These are phyloP conservation scores for Trichoderma reesei DNA, from an alignment of 495 filamentous ascomycete species.

Conservation along the genomic window DNA sequence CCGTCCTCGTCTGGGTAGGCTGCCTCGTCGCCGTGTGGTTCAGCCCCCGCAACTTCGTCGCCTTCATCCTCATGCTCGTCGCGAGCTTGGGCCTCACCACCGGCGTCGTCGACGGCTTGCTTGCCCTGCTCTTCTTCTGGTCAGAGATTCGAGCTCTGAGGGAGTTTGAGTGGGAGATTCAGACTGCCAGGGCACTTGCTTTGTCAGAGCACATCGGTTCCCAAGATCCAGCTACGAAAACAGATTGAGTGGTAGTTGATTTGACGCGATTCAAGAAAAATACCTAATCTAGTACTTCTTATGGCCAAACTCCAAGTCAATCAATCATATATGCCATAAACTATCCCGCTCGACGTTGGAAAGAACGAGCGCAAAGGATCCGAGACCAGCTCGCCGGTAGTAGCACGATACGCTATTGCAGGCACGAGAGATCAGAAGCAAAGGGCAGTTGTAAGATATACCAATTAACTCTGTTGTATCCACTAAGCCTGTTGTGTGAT, in stretches of 20 bases:
- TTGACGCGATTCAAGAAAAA: background rate
- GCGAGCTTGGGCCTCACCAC: constrained; percentile 65
- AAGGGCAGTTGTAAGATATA: background rate
- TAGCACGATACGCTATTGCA: too few species aligned
- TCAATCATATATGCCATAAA: too few species aligned
- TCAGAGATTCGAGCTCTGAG: constrained; percentile 74
- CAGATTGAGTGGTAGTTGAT: too few species aligned
- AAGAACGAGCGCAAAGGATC: too few species aligned
- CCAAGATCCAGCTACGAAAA: background rate
- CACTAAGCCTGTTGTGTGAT: background rate
- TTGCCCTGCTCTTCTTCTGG: constrained; percentile 77
- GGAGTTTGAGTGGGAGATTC: constrained; percentile 93
- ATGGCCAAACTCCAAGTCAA: too few species aligned
- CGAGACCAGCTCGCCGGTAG: too few species aligned
- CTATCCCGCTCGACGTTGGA: too few species aligned
- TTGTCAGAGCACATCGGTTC: constrained; percentile 15
- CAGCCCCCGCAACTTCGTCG: constrained; percentile 59
- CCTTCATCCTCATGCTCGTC: constrained; percentile 71
- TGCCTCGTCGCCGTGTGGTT: constrained; percentile 83
- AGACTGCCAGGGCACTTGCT: constrained; percentile 45
- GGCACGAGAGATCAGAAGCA: too few species aligned
- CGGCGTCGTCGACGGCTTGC: constrained; percentile 72
- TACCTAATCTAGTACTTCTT: too few species aligned
- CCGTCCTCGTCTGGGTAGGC: constrained; percentile 52
- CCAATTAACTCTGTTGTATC: background rate